These are phyloP conservation scores for Capronia epimyces DNA, from an alignment of 2,329 filamentous ascomycete genomes.

Conservation along the genomic window DNA sequence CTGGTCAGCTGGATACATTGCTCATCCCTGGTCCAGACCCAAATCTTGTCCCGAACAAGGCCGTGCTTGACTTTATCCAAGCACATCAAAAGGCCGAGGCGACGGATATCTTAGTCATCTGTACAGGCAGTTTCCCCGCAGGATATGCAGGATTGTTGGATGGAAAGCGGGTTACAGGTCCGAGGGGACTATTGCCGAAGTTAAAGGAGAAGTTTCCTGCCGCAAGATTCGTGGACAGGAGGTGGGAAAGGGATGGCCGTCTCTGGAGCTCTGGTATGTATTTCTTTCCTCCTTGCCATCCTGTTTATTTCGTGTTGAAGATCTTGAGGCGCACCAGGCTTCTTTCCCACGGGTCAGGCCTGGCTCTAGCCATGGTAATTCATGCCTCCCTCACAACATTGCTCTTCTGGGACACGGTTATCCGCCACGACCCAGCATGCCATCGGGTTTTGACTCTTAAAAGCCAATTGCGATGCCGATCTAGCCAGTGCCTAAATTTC, in stretches of 20 bases:
- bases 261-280: constrained; percentile 33
- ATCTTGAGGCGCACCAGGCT: no score
- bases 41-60: constrained; percentile 27
- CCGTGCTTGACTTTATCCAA: constrained; percentile 33
- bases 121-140: constrained; percentile 25
- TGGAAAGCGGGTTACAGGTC: constrained; percentile 22
- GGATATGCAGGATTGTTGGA: constrained; percentile 25
- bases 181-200: constrained; percentile 18
- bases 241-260: constrained; percentile 32
- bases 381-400: no score
- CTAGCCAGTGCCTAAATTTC: not conserved
- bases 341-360: no score
- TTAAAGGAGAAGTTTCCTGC: constrained; percentile 21
- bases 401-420: no score
- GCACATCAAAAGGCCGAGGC: constrained; percentile 32
- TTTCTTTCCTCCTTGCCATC: not conserved
- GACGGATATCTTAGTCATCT: constrained; percentile 27
- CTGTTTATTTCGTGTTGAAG: no score
- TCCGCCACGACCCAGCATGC: no score
- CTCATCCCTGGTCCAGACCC: constrained; percentile 39
- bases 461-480: not conserved
- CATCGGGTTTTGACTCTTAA: no score
- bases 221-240: constrained; percentile 25
- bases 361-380: no score
- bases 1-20: constrained; percentile 36